Percentiles rank a stretch among this genome's conserved stretches.
These are phyloP conservation scores for Vigna reflexopilosa DNA, from an alignment of 306 rosid genomes.

Conservation along the genomic window DNA sequence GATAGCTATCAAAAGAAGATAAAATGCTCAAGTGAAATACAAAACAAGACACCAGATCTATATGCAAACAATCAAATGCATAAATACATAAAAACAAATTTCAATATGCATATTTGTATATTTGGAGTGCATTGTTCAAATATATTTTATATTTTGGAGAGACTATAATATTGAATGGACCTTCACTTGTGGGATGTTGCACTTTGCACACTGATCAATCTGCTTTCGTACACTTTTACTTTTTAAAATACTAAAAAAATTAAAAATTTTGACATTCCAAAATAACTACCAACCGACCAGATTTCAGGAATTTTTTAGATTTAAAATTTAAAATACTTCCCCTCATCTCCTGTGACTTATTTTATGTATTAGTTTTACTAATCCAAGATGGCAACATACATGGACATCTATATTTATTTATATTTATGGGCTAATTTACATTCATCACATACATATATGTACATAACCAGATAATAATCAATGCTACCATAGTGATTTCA, in stretches of 20 bases:
- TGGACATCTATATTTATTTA: not conserved
- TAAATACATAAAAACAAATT: not conserved
- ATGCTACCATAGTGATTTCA: not conserved
- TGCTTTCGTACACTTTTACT: not conserved
- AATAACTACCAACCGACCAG: not conserved
- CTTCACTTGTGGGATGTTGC: not conserved
- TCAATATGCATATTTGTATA: not conserved
- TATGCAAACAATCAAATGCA: not conserved
- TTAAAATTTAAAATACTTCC: not conserved
- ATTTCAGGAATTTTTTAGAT: not conserved
- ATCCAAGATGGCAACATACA: not conserved
- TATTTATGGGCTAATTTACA: not conserved
- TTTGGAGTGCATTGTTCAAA: not conserved
- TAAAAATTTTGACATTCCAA: not conserved
- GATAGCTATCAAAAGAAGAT: slow-evolving; percentile 19
- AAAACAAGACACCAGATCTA: not conserved
- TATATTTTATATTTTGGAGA: slow-evolving; percentile 22
- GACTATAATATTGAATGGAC: slow-evolving; percentile 1
- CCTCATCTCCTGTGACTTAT: slow-evolving; percentile 1
- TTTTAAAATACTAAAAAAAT: not conserved
- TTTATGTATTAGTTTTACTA: not conserved
- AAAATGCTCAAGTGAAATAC: slow-evolving; percentile 19
- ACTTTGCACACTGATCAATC: not conserved
- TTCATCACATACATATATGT: not conserved
- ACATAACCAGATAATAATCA: not conserved